Conservation (phyloP, 441 rosid genomes). For the Eutrema salsugineum region DNA sequence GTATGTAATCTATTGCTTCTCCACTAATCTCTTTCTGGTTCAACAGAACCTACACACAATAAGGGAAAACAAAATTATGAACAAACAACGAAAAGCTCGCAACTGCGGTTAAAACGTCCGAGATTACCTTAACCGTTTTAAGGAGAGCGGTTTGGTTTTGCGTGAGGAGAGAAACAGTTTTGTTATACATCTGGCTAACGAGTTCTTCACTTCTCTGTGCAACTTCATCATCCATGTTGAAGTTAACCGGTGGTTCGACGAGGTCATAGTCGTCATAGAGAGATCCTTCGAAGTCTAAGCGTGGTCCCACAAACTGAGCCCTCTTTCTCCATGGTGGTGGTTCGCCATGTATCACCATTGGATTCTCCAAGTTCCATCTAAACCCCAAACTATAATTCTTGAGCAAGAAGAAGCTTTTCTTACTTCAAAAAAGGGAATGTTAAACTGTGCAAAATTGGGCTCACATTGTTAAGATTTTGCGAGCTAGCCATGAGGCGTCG, state of each 20-base stretch:
- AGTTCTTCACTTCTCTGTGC: slow-evolving; percentile 75
- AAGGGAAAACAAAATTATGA: background rate
- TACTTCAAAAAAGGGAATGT: background rate
- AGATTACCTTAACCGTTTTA: slow-evolving; percentile 77
- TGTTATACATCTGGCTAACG: slow-evolving; percentile 51
- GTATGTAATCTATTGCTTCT: slow-evolving; percentile 72
- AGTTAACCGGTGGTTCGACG: slow-evolving; percentile 77
- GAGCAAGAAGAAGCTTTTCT: background rate
- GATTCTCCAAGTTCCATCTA: slow-evolving; percentile 96
- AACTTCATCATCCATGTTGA: slow-evolving; percentile 82
- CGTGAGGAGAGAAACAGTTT: slow-evolving; percentile 64
- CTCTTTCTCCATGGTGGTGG: slow-evolving; percentile 90
- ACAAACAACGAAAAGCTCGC: background rate
- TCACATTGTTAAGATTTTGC: slow-evolving; percentile 82
- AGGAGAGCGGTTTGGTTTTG: slow-evolving; percentile 78
- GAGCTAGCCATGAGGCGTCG: slow-evolving; percentile 97
- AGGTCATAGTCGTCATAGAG: slow-evolving; percentile 75
- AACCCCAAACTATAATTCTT: slow-evolving; percentile 5
- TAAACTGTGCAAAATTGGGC: slow-evolving; percentile 18
- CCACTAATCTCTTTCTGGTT: slow-evolving; percentile 74
- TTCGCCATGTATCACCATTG: slow-evolving; percentile 92
- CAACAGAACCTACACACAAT: slow-evolving; percentile 63
- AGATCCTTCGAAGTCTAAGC: slow-evolving; percentile 90
- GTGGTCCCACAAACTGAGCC: slow-evolving; percentile 77
- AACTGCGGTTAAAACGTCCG: background rate